Base-by-base conservation (phyloP, 2,329 filamentous ascomycete species). In the Trichoderma hamatum region DNA sequence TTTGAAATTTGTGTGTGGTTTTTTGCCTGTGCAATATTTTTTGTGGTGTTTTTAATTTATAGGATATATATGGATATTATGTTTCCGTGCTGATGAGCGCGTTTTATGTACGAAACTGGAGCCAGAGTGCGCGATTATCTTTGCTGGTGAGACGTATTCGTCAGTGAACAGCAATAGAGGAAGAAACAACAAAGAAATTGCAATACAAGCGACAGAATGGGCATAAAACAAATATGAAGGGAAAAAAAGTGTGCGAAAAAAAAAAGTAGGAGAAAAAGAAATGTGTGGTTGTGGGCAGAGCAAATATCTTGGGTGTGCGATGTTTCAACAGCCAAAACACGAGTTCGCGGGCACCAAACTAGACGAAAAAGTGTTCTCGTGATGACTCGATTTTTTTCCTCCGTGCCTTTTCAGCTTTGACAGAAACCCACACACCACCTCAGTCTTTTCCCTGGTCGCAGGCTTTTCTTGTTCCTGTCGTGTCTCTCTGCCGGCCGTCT, bases 341-440 rank as follows among this genome's bases (percentile, higher is more conserved):
- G 39, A 58, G n/a, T 34, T 26, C 58, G 16, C 39, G 36, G 52
- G 39, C 36, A 67, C 43, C 63, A 21, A 4, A 32, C 36, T 59
- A 67, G 58, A 66, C 49, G 9, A 43, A 43, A 43, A 43, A 43
- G 16, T 26, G 54, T 67, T 51, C 63, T 51, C 63, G 54, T 67
- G 63, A 67, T 67, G 63, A 21, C 34, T 11, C 39, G 39, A 63
- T 13, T 54, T 63, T 36, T 66, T 49, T 21, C 28, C 21, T 36
- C 61, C 32, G 21, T 46, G 61, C 28, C 49, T 55, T 49, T 49
- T 43, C 61, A 64, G 32, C 24, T 64, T 59, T 59, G 39, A 43
- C 39, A n/a, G 19, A n/a, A 43, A 64, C 34, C 32, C 39, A 64
- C 61, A 51, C 61, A 64, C 49, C 61, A 62, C 36, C 43, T 34